phyloP scores from a whole-genome alignment of 2,329 filamentous ascomycete species.

The Periconia sp. region DNA sequence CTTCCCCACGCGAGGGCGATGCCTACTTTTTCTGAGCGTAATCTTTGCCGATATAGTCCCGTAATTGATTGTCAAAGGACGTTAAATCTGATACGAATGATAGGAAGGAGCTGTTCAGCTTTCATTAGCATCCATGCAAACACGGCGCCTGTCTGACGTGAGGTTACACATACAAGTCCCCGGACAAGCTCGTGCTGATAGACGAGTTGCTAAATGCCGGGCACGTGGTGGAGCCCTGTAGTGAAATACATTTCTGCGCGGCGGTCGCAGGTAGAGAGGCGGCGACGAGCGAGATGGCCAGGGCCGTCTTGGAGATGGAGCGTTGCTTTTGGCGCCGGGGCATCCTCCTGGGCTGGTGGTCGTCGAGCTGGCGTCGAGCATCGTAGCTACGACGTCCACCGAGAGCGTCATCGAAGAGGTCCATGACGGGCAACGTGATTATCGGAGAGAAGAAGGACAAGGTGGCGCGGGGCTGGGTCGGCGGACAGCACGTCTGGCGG shows the following conservation, averaged over 20 bases:
- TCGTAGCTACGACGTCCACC: too few relatives aligned
- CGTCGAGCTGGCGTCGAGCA: conserved; percentile 11
- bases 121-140: conserved; percentile 11
- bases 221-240: conserved; percentile 73
- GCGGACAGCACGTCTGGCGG: conserved; percentile 19
- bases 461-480: conserved; percentile 17
- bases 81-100: conserved; percentile 75
- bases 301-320: conserved; percentile 18
- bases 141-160: conserved; percentile 29
- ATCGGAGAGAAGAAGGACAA: background rate
- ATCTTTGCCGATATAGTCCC: conserved; percentile 72
- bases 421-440: conserved; percentile 18
- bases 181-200: conserved; percentile 69
- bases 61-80: conserved; percentile 79
- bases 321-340: conserved; percentile 29
- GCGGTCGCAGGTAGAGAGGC: conserved; percentile 36
- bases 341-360: conserved; percentile 14
- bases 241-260: conserved; percentile 66
- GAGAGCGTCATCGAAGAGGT: too few relatives aligned
- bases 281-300: conserved; percentile 34
- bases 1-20: conserved; percentile 17
- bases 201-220: conserved; percentile 75
- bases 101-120: conserved; percentile 75
- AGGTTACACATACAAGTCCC: conserved; percentile 64
- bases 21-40: conserved; percentile 81